Evolutionary conservation across 73 alveolate species (phyloP).

Genomic region (Stentor coeruleus): DNA sequence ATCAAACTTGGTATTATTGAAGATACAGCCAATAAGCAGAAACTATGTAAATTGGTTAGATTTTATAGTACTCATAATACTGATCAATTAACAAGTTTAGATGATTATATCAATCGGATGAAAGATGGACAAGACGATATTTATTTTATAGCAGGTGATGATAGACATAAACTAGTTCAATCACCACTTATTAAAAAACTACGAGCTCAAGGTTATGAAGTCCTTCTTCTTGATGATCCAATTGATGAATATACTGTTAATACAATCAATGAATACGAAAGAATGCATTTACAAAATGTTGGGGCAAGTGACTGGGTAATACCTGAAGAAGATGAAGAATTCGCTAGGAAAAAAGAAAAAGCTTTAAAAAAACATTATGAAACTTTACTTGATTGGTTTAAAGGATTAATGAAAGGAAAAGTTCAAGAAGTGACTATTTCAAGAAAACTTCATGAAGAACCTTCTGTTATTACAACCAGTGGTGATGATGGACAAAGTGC

Average conservation of each 20-base stretch:
- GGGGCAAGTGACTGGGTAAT: conserved; percentile 92
- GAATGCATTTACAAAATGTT: conserved; percentile 87
- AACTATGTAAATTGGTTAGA: conserved; percentile 89
- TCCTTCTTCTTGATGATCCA: conserved; percentile 92
- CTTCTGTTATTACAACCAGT: conserved; percentile 74
- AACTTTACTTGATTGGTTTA: conserved; percentile 95
- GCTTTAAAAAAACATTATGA: conserved; percentile 90
- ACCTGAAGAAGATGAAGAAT: conserved; percentile 78
- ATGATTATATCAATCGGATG: conserved; percentile 95
- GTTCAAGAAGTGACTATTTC: conserved; percentile 85
- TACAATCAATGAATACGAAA: conserved; percentile 87
- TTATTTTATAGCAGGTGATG: conserved; percentile 97
- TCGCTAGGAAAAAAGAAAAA: conserved; percentile 75
- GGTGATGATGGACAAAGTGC: conserved; percentile 96
- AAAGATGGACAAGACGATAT: conserved; percentile 96
- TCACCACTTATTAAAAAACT: conserved; percentile 95
- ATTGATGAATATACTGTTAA: conserved; percentile 96
- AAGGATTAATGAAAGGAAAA: conserved; percentile 73
- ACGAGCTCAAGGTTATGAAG: conserved; percentile 89
- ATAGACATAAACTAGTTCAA: conserved; percentile 78
- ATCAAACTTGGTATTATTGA: conserved; percentile 98
- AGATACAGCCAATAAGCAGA: conserved; percentile 96
- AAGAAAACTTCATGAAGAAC: conserved; percentile 85
- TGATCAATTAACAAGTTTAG: conserved; percentile 91
- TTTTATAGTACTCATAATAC: conserved; percentile 92